Base-by-base conservation (phyloP, 768 basidiomycete genomes). In the Suillus spraguei region DNA sequence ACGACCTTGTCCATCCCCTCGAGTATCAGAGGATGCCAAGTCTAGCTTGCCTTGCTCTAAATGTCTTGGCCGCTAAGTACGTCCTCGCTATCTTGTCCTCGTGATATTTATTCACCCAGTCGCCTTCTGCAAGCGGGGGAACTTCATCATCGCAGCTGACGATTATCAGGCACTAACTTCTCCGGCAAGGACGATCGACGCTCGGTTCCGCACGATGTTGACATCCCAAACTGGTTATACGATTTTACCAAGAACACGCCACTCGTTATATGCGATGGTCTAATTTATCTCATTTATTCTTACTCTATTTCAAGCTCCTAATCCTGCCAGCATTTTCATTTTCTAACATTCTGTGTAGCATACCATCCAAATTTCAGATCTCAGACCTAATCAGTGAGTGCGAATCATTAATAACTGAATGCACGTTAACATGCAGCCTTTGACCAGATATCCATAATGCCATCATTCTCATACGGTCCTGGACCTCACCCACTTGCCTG, bases 11-110 rank as follows among this genome's bases (percentile, higher is more conserved):
- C 0, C 49, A 6, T 0, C 3, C 0, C 58, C 36, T 22, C 59
- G 46, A 0, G 0, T 9, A 0, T 0, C 1, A 3, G 1, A 59
- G 36, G 4, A 46, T 0, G 46, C 58, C 1, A 49, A 36, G 5
- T 13, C 20, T 4, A 56, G 60, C n/a, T 0, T 62, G 8, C 68
- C 63, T n/a, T 73, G 74, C 46, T 0, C 2, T 3, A 9, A 0
- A 7, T 74, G 73, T 33, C 2, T 0, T 5, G 38, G 14, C 32
- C 28, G 28, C 50, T 69, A 60, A 59, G 65, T 66, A 47, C 41
- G 64, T 59, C 39, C 32, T 46, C 33, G 14, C 20, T 20, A 20
- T 28, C 24, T 28, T 28, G 38, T 41, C 17, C 17, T 28, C 7
- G 9, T 41, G 10, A 38, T 38, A 0, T 20, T 20, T 13, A 28